These are phyloP conservation scores for Pythium pectinolyticum DNA, from an alignment of 352 stramenopile species.

Conservation along the genomic window DNA sequence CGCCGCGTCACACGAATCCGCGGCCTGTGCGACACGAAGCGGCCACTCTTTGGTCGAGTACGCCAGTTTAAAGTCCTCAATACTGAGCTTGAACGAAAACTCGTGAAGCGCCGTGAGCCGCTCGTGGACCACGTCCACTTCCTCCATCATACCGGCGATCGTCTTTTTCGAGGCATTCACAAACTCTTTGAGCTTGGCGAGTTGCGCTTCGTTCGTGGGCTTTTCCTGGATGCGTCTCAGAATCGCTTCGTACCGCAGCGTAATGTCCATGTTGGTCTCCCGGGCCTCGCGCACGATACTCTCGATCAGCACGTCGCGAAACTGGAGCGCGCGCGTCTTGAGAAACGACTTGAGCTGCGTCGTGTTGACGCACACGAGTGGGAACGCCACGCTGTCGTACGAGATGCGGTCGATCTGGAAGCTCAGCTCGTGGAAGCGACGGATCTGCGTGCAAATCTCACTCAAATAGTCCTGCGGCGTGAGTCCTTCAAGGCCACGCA, in stretches of 20 bases:
- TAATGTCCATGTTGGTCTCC: conserved; percentile 88
- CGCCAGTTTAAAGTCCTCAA: conserved; percentile 88
- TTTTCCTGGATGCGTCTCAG: conserved; percentile 90
- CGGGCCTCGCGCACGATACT: conserved; percentile 75
- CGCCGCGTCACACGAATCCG: conserved; percentile 84
- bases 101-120: conserved; percentile 74
- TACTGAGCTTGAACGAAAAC: conserved; percentile 84
- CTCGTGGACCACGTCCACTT: conserved; percentile 77
- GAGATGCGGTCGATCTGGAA: conserved; percentile 60
- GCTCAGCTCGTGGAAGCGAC: conserved; percentile 71
- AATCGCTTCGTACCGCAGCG: conserved; percentile 86
- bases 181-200: conserved; percentile 89
- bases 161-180: conserved; percentile 80
- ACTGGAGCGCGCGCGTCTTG: conserved; percentile 59
- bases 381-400: conserved; percentile 76
- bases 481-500: conserved; percentile 38
- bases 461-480: conserved; percentile 34
- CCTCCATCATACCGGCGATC: conserved; percentile 70
- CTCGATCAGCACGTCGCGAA: conserved; percentile 80
- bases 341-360: conserved; percentile 67
- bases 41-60: conserved; percentile 90
- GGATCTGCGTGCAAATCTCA: conserved; percentile 66
- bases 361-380: conserved; percentile 79
- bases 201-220: conserved; percentile 89
- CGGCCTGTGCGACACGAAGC: conserved; percentile 73